These are phyloP conservation scores for Fragilaria radians DNA, from an alignment of 108 stramenopile species.

Conservation along the genomic window DNA sequence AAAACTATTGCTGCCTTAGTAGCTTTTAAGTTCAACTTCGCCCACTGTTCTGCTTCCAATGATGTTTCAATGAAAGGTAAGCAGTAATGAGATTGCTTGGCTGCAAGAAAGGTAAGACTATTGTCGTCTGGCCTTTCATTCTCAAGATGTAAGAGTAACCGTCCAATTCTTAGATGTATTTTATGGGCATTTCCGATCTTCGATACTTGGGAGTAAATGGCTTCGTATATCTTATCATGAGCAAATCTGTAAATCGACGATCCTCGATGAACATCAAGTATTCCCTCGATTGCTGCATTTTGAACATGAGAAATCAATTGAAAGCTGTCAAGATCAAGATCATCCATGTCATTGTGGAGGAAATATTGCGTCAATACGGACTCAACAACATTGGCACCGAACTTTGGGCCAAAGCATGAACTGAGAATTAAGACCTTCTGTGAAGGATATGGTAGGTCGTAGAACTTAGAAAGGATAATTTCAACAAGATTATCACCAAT, in stretches of 20 bases:
- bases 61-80: conserved; percentile 2
- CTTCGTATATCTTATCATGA: conserved; percentile 32
- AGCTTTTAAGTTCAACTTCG: conserved; percentile 23
- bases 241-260: conserved; percentile 21
- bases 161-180: conserved; percentile 24
- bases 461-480: not conserved
- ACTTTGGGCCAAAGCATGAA: not conserved
- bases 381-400: not conserved
- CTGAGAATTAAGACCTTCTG: not conserved
- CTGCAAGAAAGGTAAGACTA: conserved; percentile 35
- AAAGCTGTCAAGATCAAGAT: not conserved
- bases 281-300: not conserved
- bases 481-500: not conserved
- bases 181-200: not conserved
- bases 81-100: conserved; percentile 26
- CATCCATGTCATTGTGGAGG: conserved; percentile 6
- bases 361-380: conserved; percentile 3
- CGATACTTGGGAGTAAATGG: conserved; percentile 24
- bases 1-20: conserved; percentile 22
- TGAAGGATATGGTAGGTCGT: not conserved
- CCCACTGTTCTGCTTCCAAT: conserved; percentile 1
- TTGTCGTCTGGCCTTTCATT: conserved; percentile 5
- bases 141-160: conserved; percentile 14
- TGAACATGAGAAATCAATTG: not conserved
- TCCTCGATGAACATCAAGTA: not conserved